A percentile compares a stretch with the other conserved stretches of the same genome.
Evolutionary conservation across 106 monocot genomes (phyloP).

Genomic region (Chionographis japonica): DNA sequence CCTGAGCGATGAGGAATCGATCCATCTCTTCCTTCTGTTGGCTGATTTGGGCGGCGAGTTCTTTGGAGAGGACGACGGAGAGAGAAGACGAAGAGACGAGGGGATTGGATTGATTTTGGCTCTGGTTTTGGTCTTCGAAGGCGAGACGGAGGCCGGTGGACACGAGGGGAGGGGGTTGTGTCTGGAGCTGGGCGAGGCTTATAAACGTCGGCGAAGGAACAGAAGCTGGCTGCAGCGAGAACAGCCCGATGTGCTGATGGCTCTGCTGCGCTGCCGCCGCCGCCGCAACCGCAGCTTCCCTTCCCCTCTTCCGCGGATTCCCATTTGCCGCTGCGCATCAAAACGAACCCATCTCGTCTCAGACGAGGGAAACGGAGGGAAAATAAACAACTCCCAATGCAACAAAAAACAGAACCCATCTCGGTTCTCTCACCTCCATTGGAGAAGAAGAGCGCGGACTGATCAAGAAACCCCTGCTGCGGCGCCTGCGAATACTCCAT

Average conservation of each 20-base stretch:
- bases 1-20: constrained; percentile 37
- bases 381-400: no score
- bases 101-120: constrained; percentile 10
- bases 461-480: constrained; percentile 6
- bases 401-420: background rate
- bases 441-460: constrained; percentile 11
- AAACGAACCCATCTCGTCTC: background rate
- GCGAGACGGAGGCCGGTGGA: constrained; percentile 53
- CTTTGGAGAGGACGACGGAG: constrained; percentile 10
- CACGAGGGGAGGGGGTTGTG: constrained; percentile 14
- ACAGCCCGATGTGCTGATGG: background rate
- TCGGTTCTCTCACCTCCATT: background rate
- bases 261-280: background rate
- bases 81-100: background rate
- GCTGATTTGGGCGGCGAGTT: constrained; percentile 24
- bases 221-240: background rate
- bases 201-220: background rate
- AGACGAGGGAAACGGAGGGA: no score
- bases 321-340: background rate
- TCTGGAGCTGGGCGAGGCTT: background rate
- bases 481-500: constrained; percentile 3
- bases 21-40: constrained; percentile 37
- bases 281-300: constrained; percentile 17
- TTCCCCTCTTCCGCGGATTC: constrained; percentile 20
- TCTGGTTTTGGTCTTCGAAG: constrained; percentile 19